phyloP scores from a whole-genome alignment of 2,329 filamentous ascomycete species.

The Fonsecaea nubica region DNA sequence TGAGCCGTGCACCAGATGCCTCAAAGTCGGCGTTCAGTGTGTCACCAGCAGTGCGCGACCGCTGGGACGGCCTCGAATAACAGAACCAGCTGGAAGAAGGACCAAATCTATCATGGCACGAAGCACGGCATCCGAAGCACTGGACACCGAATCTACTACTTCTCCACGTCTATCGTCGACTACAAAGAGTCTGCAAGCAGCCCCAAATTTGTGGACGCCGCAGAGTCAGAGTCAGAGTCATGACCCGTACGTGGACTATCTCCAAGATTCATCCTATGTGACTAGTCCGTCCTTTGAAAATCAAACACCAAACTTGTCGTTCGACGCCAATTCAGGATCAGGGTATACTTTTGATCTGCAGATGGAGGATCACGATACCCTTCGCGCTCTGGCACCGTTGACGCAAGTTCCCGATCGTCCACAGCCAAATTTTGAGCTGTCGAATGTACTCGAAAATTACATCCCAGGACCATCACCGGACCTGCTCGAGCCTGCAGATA shows the following conservation, averaged over 20 bases:
- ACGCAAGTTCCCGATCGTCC: no score
- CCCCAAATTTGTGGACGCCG: not conserved
- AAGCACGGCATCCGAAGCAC: not conserved
- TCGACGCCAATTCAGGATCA: not conserved
- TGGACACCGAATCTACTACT: not conserved
- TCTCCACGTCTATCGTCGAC: not conserved
- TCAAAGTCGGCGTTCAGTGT: slow-evolving; percentile 14
- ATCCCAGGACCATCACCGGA: not conserved
- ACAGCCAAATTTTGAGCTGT: no score
- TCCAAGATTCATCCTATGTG: not conserved
- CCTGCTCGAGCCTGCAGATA: slow-evolving; percentile 5
- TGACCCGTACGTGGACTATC: not conserved
- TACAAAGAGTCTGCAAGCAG: not conserved
- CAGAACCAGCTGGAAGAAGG: not conserved
- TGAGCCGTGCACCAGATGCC: slow-evolving; percentile 19
- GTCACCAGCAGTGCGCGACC: slow-evolving; percentile 17
- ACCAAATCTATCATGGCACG: slow-evolving; percentile 8
- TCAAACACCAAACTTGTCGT: not conserved
- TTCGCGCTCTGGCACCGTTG: not conserved
- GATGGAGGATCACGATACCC: not conserved
- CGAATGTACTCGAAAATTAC: not conserved
- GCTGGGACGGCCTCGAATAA: slow-evolving; percentile 18
- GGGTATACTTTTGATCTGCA: not conserved
- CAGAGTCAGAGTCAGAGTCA: not conserved
- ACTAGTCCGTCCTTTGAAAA: not conserved